A percentile compares a stretch with the other conserved stretches of the same genome.
Conservation (phyloP, 1,139 yeast species). For the Scheffersomyces illinoinensis region DNA sequence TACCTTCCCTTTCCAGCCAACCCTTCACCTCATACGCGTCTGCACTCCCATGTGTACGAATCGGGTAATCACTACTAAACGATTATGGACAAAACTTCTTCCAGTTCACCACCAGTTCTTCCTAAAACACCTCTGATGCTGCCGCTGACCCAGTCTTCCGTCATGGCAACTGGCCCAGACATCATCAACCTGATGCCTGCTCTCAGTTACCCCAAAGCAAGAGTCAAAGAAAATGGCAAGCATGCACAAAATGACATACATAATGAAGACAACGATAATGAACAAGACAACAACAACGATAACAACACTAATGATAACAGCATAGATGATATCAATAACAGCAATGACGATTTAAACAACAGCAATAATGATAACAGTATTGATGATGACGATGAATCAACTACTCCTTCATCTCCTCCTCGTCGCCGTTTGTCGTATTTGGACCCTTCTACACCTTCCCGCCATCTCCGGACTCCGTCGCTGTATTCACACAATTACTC, state of each 20-base stretch:
- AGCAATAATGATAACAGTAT: neutral
- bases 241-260: neutral
- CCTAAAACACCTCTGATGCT: neutral
- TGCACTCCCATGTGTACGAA: neutral
- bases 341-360: neutral
- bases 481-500: conserved; percentile 36
- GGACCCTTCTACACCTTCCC: conserved; percentile 12
- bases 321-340: neutral
- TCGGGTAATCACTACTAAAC: neutral
- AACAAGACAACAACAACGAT: neutral
- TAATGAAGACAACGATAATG: neutral
- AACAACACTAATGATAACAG: neutral
- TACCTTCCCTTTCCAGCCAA: neutral
- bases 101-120: neutral
- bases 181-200: neutral
- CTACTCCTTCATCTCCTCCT: neutral
- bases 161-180: neutral
- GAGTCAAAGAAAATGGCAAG: neutral
- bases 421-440: neutral
- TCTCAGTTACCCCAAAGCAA: neutral
- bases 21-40: neutral
- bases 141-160: neutral
- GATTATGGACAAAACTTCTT: neutral
- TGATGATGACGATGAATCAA: neutral
- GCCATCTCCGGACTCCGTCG: conserved; percentile 31